A percentile compares a stretch with the other conserved stretches of the same genome.
Conservation (phyloP, 2,329 filamentous ascomycete species). For the Apiospora rasikravindrae region DNA sequence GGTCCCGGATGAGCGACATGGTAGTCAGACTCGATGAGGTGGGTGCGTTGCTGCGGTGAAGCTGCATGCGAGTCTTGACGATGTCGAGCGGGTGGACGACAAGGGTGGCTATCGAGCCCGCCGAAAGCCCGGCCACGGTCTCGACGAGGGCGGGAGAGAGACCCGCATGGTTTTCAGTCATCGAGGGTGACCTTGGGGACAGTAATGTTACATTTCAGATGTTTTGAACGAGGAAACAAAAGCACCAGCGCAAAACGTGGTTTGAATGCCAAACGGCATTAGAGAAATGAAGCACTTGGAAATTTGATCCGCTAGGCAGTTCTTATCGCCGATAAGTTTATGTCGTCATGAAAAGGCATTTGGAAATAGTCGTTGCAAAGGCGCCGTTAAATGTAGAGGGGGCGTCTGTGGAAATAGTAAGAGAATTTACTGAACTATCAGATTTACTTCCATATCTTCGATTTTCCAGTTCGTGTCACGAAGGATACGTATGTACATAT, state of each 20-base stretch:
- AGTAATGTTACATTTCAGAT: slow-evolving; percentile 21
- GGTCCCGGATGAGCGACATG: slow-evolving; percentile 56
- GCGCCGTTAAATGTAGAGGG: neutral
- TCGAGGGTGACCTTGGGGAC: slow-evolving; percentile 21
- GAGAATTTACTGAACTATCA: neutral
- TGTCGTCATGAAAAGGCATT: slow-evolving; percentile 21
- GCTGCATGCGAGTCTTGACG: slow-evolving; percentile 93
- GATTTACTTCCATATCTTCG: neutral
- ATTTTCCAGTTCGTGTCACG: neutral
- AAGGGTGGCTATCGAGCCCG: slow-evolving; percentile 84
- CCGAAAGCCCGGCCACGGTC: slow-evolving; percentile 86
- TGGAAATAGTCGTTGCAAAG: neutral
- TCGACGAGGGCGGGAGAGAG: slow-evolving; percentile 82
- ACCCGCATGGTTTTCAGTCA: slow-evolving; percentile 51
- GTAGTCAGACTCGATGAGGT: slow-evolving; percentile 51
- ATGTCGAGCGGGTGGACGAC: slow-evolving; percentile 92
- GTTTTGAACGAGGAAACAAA: neutral
- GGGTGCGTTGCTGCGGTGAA: slow-evolving; percentile 54
- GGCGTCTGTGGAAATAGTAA: neutral
- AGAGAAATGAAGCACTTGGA: neutral
- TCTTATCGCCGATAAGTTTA: slow-evolving; percentile 25
- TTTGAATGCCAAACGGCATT: neutral
- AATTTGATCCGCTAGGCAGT: slow-evolving; percentile 13
- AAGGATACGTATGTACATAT: neutral
- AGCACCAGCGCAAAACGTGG: neutral